phyloP scores from a whole-genome alignment of 768 basidiomycete genomes.

The Tulasnella sp. region DNA sequence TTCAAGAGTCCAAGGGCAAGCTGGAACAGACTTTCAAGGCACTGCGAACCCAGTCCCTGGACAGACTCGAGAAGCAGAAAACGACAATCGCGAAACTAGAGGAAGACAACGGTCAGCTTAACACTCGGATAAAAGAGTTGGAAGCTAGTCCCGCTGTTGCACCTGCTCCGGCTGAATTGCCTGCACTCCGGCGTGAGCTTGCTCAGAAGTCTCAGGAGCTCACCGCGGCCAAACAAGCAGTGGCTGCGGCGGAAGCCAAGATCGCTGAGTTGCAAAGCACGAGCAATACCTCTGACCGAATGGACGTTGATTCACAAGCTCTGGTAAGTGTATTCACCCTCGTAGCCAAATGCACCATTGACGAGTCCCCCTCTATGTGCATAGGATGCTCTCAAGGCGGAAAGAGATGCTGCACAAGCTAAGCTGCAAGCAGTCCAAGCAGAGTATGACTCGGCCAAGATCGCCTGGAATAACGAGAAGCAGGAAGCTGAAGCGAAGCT shows the following conservation, averaged over 20 bases:
- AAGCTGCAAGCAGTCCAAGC: constrained; percentile 18
- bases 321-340: not conserved
- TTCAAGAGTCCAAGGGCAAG: constrained; percentile 15
- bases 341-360: not conserved
- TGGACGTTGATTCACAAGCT: constrained; percentile 19
- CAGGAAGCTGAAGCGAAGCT: not conserved
- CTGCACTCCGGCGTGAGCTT: constrained; percentile 15
- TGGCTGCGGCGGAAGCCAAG: not conserved
- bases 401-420: constrained; percentile 2
- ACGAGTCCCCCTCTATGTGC: not conserved
- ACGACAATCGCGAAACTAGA: not conserved
- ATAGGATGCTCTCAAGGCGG: constrained; percentile 17
- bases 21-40: constrained; percentile 14
- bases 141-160: not conserved
- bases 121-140: constrained; percentile 1
- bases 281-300: not conserved
- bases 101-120: constrained; percentile 20
- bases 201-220: constrained; percentile 17
- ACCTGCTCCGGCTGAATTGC: not conserved
- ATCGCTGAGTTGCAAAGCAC: not conserved
- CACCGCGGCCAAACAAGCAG: not conserved
- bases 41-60: constrained; percentile 12
- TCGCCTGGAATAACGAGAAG: constrained; percentile 16
- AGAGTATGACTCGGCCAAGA: not conserved
- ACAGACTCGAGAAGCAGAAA: constrained; percentile 18